Evolutionary conservation across 768 basidiomycete genomes (phyloP), one percentile per base, ranked within the genome.

Genomic region (Termitomyces sp.): DNA sequence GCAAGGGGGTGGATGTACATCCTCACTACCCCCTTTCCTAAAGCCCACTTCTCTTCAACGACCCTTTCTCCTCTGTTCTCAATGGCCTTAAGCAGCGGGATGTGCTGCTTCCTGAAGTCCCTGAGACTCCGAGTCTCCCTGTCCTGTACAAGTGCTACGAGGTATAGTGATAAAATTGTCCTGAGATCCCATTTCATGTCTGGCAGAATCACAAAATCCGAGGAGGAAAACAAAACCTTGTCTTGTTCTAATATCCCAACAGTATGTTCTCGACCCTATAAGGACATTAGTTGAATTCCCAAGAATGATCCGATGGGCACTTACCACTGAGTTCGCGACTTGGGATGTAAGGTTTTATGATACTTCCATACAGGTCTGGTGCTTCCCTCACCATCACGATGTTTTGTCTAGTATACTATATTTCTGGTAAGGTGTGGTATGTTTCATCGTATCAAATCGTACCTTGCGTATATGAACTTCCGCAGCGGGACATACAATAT

Each of bases 151-250:
- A 99, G 82, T 0, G 90, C 93, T 43, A 94, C 78, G 60, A 98
- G 86, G 72, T 99, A 98, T 56, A 99, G 79, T 1, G 92, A 83
- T 0, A 84, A 74, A n/a, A 91, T 65, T 0, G 86, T 91, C 29
- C 77, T 82, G 34, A 86, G 81, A 70, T 98, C 94, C 96, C 96
- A 98, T 77, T 98, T 98, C 86, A 97, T 90, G 74, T 99, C 96
- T 0, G 96, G 96, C 0, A 97, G 74, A 59, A 99, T 86, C 43
- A 96, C 65, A 68, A 91, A 97, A 5, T 82, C 78, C 0, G 83
- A 72, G 12, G 79, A 81, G 2, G 87, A 82, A 68, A 81, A 87
- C 20, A 97, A 74, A 29, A 98, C 72, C 48, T 88, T 86, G 15
- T 88, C 82, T 20, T 83, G 81, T 72, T 98, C 94, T 5, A 87